phyloP scores from a whole-genome alignment of 345 rosid genomes.

The Pugionium dolabratum region DNA sequence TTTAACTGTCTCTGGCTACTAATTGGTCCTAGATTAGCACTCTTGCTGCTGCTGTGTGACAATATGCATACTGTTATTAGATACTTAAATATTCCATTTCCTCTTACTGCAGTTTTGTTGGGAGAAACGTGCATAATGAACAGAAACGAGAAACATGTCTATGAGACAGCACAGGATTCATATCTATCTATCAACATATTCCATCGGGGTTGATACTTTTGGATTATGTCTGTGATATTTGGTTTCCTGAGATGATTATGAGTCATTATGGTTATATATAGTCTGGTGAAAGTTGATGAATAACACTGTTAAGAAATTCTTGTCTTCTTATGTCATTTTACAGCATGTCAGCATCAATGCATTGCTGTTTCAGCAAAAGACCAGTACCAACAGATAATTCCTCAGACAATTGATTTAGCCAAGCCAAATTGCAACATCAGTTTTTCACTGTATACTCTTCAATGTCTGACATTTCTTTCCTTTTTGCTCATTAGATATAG shows the following conservation, averaged over 20 bases:
- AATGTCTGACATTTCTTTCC: too few species aligned
- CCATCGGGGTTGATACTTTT: conserved; percentile 3
- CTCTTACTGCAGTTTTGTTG: too few species aligned
- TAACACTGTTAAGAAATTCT: conserved; percentile 10
- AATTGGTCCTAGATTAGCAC: too few species aligned
- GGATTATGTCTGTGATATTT: conserved; percentile 20
- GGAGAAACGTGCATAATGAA: too few species aligned
- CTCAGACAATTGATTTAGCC: conserved; percentile 1
- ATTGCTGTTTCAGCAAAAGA: background rate
- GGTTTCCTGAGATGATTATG: conserved; percentile 8
- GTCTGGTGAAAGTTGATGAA: conserved; percentile 8
- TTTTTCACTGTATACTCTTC: background rate
- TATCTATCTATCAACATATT: background rate
- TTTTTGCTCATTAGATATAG: too few species aligned
- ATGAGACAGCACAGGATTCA: background rate
- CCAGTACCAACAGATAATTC: too few species aligned
- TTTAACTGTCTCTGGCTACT: too few species aligned
- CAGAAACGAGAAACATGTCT: too few species aligned
- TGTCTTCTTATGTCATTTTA: conserved; percentile 10
- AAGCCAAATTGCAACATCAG: background rate
- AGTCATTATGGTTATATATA: background rate
- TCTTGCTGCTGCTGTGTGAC: too few species aligned
- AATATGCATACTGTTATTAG: too few species aligned
- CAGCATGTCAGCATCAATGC: background rate
- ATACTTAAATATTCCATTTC: too few species aligned